Conservation (phyloP, 2,329 filamentous ascomycete species). For the Teratosphaeria epicoccoides region DNA sequence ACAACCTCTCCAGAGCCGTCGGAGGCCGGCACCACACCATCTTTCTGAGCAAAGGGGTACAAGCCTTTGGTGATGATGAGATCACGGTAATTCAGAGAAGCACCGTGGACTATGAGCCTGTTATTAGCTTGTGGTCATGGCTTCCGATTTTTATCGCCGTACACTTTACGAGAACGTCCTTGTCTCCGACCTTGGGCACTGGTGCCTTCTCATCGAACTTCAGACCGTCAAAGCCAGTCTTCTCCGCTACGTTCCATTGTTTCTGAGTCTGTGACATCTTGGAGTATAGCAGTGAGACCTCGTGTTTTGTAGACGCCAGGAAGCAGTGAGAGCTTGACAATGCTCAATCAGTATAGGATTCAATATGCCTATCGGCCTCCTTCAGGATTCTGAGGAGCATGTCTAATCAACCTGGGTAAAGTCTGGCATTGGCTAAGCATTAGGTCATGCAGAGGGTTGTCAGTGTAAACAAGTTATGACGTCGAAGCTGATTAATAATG, state of each 20-base stretch:
- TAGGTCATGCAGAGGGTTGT: too few species aligned
- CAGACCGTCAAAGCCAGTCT: conserved; percentile 51
- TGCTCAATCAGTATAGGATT: neutral
- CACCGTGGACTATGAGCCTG: conserved; percentile 31
- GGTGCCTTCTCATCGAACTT: conserved; percentile 42
- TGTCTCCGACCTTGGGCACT: conserved; percentile 54
- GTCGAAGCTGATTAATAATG: too few species aligned
- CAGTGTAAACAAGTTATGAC: too few species aligned
- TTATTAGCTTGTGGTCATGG: neutral
- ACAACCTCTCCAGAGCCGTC: conserved; percentile 45
- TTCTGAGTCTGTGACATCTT: conserved; percentile 33
- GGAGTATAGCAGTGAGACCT: neutral
- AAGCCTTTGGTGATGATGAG: conserved; percentile 38
- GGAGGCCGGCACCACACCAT: conserved; percentile 36
- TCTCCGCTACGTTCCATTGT: conserved; percentile 47
- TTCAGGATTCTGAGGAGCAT: neutral
- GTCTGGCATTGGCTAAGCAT: neutral
- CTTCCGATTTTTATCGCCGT: conserved; percentile 5
- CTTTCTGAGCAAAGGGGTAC: conserved; percentile 34
- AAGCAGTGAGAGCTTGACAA: neutral
- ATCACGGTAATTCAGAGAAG: conserved; percentile 41
- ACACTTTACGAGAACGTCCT: conserved; percentile 61
- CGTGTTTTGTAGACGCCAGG: neutral
- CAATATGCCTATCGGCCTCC: neutral
- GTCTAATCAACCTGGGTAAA: neutral